Percentiles rank a stretch among this genome's conserved stretches.
phyloP scores from a whole-genome alignment of 2,329 filamentous ascomycete genomes.

The Graphiopsis chlorocephala region DNA sequence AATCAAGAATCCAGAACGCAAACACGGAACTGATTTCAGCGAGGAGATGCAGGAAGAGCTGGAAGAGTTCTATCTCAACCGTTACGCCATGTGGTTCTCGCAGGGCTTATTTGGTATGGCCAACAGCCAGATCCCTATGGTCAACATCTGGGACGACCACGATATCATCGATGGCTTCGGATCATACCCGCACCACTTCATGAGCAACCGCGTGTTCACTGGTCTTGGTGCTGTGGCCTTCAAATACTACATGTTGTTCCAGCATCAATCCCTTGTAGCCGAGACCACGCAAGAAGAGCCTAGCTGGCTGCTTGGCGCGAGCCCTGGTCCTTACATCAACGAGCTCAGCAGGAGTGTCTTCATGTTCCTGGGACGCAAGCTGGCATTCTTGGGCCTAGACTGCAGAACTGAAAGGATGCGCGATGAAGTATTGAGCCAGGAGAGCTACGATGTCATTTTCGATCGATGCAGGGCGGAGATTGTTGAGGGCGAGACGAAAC shows the following conservation, averaged over 20 bases:
- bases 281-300: slow-evolving; percentile 83
- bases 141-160: slow-evolving; percentile 97
- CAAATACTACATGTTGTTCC: slow-evolving; percentile 99
- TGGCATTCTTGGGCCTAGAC: slow-evolving; percentile 83
- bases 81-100: slow-evolving; percentile 94
- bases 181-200: slow-evolving; percentile 88
- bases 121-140: slow-evolving; percentile 92
- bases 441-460: slow-evolving; percentile 83
- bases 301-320: slow-evolving; percentile 80
- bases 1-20: slow-evolving; percentile 74
- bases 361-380: slow-evolving; percentile 73
- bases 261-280: slow-evolving; percentile 81
- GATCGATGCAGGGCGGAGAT: slow-evolving; percentile 82
- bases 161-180: slow-evolving; percentile 71
- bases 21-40: slow-evolving; percentile 75
- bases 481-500: slow-evolving; percentile 77
- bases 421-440: slow-evolving; percentile 73
- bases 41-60: slow-evolving; percentile 82
- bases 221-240: slow-evolving; percentile 88
- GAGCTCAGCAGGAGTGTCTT: slow-evolving; percentile 83
- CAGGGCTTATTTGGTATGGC: slow-evolving; percentile 92
- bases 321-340: slow-evolving; percentile 84
- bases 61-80: slow-evolving; percentile 81
- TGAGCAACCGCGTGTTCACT: slow-evolving; percentile 84
- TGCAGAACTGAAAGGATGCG: slow-evolving; percentile 87